A percentile compares a stretch with the other conserved stretches of the same genome.
These are phyloP conservation scores for Morella rubra DNA, from an alignment of 306 rosid species.

Conservation along the genomic window DNA sequence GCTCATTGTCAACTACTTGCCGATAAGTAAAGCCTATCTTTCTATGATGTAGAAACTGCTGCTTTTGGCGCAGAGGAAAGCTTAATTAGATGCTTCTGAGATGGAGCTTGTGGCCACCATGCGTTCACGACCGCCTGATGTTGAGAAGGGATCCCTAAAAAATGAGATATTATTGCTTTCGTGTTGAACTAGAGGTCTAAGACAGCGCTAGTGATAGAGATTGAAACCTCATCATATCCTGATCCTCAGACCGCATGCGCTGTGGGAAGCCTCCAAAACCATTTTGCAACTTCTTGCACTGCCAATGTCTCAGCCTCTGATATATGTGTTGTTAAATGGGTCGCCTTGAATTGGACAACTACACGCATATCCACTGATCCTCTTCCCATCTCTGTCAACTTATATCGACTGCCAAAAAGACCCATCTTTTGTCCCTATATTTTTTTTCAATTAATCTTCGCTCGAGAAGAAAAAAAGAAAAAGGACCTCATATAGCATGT, in stretches of 20 bases:
- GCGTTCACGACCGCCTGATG: slow-evolving; percentile 2
- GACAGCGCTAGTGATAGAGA: slow-evolving; percentile 5
- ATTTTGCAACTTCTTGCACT: no score
- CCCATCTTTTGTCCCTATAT: no score
- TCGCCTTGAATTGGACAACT: no score
- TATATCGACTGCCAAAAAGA: no score
- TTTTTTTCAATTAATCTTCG: no score
- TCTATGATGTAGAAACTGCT: not conserved
- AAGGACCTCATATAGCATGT: no score
- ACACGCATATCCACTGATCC: no score
- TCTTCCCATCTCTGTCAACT: no score
- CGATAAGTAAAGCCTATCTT: not conserved
- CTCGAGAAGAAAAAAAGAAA: no score
- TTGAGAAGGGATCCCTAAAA: not conserved
- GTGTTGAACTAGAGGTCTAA: slow-evolving; percentile 9
- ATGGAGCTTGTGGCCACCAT: slow-evolving; percentile 17
- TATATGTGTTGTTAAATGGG: no score
- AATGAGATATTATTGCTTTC: slow-evolving; percentile 4
- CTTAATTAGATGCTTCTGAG: slow-evolving; percentile 2
- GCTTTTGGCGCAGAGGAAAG: not conserved
- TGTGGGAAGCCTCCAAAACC: not conserved
- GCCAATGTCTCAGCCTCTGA: no score
- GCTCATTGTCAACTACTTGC: slow-evolving; percentile 6
- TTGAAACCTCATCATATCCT: not conserved
- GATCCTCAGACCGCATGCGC: not conserved